Percentiles rank a stretch among this genome's conserved stretches.
Evolutionary conservation across 306 rosid genomes (phyloP).

Genomic region (Hippophae tibetana): DNA sequence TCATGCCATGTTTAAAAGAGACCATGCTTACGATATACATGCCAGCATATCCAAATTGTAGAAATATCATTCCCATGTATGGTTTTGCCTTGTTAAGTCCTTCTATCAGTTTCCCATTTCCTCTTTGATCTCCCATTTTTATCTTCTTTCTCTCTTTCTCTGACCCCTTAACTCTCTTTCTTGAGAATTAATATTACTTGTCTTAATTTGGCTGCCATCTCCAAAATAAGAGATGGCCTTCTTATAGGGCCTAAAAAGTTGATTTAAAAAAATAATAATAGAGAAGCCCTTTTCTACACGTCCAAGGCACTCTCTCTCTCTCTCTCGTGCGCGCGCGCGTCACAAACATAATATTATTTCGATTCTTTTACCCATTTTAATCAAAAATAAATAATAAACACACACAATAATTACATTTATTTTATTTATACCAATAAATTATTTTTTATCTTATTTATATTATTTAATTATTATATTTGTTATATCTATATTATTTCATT

Average conservation of each 20-base stretch:
- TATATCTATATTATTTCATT: no score
- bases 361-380: conserved; percentile 54
- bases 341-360: not conserved
- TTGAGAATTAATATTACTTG: conserved; percentile 5
- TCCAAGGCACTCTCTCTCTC: conserved; percentile 35
- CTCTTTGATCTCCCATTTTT: conserved; percentile 37
- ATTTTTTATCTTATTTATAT: no score
- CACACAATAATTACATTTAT: no score
- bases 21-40: conserved; percentile 86
- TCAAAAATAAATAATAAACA: not conserved
- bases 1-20: conserved; percentile 86
- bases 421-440: no score
- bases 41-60: conserved; percentile 89
- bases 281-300: conserved; percentile 27
- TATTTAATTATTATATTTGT: no score
- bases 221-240: conserved; percentile 21
- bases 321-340: conserved; percentile 6
- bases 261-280: not conserved
- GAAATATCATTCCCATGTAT: conserved; percentile 70
- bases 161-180: conserved; percentile 8
- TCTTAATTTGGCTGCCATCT: conserved; percentile 5
- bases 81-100: conserved; percentile 46
- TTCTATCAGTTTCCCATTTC: conserved; percentile 13
- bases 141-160: conserved; percentile 11
- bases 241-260: conserved; percentile 36